Conservation (phyloP, 139 green algal species). For the Desmodesmus armatus region DNA sequence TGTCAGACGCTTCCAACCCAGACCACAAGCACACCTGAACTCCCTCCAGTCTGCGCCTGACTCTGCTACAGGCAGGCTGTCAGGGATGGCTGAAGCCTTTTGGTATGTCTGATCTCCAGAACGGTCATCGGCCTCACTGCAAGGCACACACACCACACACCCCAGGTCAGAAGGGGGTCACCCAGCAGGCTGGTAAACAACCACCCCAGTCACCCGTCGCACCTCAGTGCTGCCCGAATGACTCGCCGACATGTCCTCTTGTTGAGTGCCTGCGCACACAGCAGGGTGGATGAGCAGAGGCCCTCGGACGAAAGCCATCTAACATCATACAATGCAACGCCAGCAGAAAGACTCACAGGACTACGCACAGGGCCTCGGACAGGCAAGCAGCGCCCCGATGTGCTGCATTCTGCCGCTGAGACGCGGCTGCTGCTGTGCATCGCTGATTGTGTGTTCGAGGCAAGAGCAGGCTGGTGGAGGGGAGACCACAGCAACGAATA, state of each 20-base stretch:
- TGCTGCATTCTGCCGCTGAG: background rate
- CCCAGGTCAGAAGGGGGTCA: background rate
- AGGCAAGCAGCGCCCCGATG: background rate
- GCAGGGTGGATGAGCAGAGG: background rate
- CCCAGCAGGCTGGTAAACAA: background rate
- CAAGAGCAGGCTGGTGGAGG: too few relatives aligned
- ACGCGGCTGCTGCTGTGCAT: background rate
- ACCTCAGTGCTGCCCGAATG: conserved; percentile 11
- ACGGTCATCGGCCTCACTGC: conserved; percentile 32
- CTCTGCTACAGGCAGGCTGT: conserved; percentile 26
- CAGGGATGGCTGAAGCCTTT: conserved; percentile 28
- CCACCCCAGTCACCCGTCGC: background rate
- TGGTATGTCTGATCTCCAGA: conserved; percentile 28
- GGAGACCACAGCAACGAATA: too few relatives aligned
- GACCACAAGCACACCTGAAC: conserved; percentile 22
- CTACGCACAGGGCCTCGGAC: background rate
- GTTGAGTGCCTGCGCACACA: background rate
- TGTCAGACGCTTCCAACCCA: background rate
- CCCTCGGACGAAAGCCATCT: background rate
- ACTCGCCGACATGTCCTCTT: too few relatives aligned
- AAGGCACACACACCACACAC: background rate
- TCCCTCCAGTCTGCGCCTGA: conserved; percentile 35
- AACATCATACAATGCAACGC: background rate
- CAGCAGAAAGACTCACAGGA: background rate
- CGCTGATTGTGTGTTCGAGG: background rate